Evolutionary conservation across 768 basidiomycete species (phyloP), one percentile per base, ranked within the genome.

Genomic region (Lactifluus hygrophoroides): DNA sequence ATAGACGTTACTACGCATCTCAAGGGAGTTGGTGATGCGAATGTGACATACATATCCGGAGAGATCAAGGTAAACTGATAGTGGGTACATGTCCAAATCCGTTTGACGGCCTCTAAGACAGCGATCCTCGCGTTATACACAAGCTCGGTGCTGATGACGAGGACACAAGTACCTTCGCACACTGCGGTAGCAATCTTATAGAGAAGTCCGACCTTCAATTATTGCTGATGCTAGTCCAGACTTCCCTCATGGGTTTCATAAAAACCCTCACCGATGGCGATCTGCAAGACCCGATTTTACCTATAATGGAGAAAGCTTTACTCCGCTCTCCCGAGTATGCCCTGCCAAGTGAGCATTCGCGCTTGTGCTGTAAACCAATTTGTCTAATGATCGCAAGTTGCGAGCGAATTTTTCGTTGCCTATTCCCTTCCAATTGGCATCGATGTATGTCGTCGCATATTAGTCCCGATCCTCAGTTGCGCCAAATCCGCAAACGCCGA

Each of bases 321-420:
- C 71, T 91, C 10, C 82, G 90, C 27, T 87, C 88, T 1, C 92
- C 94, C 0, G 94, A 95, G 69, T 75, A 80, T 42, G 81, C 86
- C 0, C 76, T 95, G 3, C 73, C 74, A 35, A 75, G 90, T 90
- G 58, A 50, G 80, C 67, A 28, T 42, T 44, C 23, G 30, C 7
- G 16, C 43, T 13, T 62, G 55, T 55, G 38, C 45, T 53, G 37
- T 40, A 21, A 32, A 11, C 25, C 49, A 53, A 34, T 23, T 42
- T 51, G 38, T 47, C 49, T 65, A 60, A 57, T 27, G 43, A 38
- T 44, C 54, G 13, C 5, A 60, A 85, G 83, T 82, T 6, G 75
- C 84, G 30, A 68, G 77, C 27, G 75, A 82, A 37, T 83, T 90
- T 71, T 75, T 90, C 64, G 60, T 67, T 14, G 74, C 78, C 5